These are phyloP conservation scores for Chondrus crispus DNA, from an alignment of 23 red algal species.

Conservation along the genomic window DNA sequence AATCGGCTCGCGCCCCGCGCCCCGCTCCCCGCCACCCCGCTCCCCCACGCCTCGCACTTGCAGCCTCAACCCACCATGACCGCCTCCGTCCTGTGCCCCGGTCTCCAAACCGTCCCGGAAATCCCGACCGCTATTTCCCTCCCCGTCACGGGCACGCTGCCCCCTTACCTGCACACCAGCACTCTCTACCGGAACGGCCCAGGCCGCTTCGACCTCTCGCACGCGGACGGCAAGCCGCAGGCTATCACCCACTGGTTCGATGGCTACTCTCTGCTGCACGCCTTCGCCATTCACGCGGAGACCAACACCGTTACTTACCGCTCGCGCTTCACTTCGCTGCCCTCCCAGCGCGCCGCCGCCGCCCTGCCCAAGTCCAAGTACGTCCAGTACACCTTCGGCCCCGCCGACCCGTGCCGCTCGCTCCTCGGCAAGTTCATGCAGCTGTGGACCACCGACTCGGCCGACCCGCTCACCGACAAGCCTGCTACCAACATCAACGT, in stretches of 20 bases:
- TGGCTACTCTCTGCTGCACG: constrained; percentile 35
- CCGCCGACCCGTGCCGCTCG: constrained; percentile 14
- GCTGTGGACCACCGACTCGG: neutral
- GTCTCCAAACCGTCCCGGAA: constrained; percentile 30
- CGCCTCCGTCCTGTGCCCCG: neutral
- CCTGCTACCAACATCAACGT: neutral
- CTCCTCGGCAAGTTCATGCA: constrained; percentile 25
- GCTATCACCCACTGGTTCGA: constrained; percentile 55
- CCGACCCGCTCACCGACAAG: neutral
- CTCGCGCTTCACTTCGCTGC: neutral
- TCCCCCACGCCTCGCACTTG: too few species aligned
- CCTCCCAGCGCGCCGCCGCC: neutral
- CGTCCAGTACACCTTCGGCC: neutral
- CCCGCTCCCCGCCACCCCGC: too few species aligned
- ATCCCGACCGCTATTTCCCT: neutral
- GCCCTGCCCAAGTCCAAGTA: neutral
- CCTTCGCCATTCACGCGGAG: constrained; percentile 9
- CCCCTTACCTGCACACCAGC: constrained; percentile 7
- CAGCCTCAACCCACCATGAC: too few species aligned
- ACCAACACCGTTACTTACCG: constrained; percentile 28
- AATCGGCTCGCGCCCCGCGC: too few species aligned
- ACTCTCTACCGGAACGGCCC: constrained; percentile 54
- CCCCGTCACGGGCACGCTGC: constrained; percentile 19
- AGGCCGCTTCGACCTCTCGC: constrained; percentile 40
- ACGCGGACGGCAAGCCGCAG: neutral